Base-by-base conservation (phyloP, 345 rosid genomes). In the Triadica sebifera region DNA sequence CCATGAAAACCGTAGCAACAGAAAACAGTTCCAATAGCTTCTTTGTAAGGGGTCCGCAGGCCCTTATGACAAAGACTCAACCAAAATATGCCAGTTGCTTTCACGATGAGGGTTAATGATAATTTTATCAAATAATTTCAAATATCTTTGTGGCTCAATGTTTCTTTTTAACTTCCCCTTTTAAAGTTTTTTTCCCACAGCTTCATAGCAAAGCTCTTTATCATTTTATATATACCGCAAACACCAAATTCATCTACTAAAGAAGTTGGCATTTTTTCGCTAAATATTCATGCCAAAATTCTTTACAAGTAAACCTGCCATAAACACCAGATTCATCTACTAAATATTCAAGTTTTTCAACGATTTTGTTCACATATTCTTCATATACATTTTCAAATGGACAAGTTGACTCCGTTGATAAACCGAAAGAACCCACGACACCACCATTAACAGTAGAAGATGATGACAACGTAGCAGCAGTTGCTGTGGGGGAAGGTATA, bases 41-140 rank as follows among this genome's bases (percentile, higher is more conserved):
- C 87, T 94, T 94, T 86, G 88, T 83, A 69, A 85, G 85, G 83
- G 91, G 90, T 78, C 97, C 97, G 16, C 95, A 88, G 69, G 84
- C 87, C 85, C 88, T 89, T 22, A 63, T 87, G 84, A 71, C 85
- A 73, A 83, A 86, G 63, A 67, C 85, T 67, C 88, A 67, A 71
- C 77, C 80, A 41, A 86, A 80, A 74, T 79, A 80, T 86, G 92
- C 80, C 78, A 89, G 86, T 86, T 88, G 72, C 81, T 71, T 72
- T 49, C 76, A 81, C 80, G 85, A 74, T 69, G 86, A 81, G 72
- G 87, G 85, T 74, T 87, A 82, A 88, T 87, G 70, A 81, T 75
- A 84, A 76, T 39, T 45, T 70, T 43, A 37, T 16, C 59, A 58
- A 71, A 70, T 66, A 70, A 58, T 50, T 68, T 56, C 56, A 45